phyloP scores from a whole-genome alignment of 2,329 filamentous ascomycete species.

The Ploettnerulaceae sp. region DNA sequence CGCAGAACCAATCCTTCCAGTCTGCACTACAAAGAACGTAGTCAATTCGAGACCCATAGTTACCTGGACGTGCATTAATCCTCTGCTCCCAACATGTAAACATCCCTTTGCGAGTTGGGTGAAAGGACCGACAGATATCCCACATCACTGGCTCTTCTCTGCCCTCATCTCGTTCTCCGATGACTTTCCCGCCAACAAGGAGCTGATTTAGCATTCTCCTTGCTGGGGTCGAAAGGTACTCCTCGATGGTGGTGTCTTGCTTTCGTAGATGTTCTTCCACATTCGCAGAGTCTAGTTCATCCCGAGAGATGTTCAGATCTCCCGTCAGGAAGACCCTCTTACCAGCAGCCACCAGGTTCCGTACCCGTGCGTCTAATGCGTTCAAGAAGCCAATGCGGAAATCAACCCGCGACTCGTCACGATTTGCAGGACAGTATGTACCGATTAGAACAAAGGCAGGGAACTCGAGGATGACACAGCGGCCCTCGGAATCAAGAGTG shows the following conservation, averaged over 20 bases:
- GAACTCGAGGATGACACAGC: slow-evolving; percentile 88
- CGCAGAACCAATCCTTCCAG: slow-evolving; percentile 74
- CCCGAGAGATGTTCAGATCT: slow-evolving; percentile 75
- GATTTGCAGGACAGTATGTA: slow-evolving; percentile 85
- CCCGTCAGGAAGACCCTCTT: slow-evolving; percentile 84
- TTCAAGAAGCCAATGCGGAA: slow-evolving; percentile 78
- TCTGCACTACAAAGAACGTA: slow-evolving; percentile 80
- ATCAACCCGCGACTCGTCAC: slow-evolving; percentile 76
- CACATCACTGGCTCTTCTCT: slow-evolving; percentile 69
- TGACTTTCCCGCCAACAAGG: slow-evolving; percentile 66
- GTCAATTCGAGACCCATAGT: slow-evolving; percentile 89
- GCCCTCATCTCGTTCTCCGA: slow-evolving; percentile 61
- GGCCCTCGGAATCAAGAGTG: slow-evolving; percentile 81
- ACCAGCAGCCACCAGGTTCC: slow-evolving; percentile 74
- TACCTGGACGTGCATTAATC: slow-evolving; percentile 91
- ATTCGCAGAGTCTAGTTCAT: slow-evolving; percentile 67
- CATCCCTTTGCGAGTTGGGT: slow-evolving; percentile 79
- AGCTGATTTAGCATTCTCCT: slow-evolving; percentile 81
- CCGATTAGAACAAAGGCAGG: slow-evolving; percentile 91
- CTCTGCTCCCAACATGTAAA: slow-evolving; percentile 97
- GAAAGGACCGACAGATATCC: slow-evolving; percentile 79
- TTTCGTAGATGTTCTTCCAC: slow-evolving; percentile 68
- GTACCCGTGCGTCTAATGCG: slow-evolving; percentile 74
- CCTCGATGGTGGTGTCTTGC: slow-evolving; percentile 59
- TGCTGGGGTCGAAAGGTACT: slow-evolving; percentile 68